Percentiles rank a stretch among this genome's conserved stretches.
These are phyloP conservation scores for Chloranthus sessilifolius DNA, from an alignment of 164 flowering plant genomes.

Conservation along the genomic window DNA sequence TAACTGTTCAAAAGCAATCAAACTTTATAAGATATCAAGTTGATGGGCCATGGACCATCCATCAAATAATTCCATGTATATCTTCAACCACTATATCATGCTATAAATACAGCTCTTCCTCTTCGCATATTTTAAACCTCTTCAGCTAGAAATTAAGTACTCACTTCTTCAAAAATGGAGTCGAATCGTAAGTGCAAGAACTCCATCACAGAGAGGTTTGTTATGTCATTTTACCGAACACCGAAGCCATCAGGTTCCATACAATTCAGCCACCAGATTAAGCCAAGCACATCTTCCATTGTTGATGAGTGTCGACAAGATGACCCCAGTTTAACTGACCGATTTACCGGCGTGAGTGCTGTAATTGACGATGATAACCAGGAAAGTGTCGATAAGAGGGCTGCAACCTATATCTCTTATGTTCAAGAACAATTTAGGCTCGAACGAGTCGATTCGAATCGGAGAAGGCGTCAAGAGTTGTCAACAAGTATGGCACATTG, in stretches of 20 bases:
- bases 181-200: conserved; percentile 34
- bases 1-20: conserved; percentile 8
- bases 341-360: conserved; percentile 14
- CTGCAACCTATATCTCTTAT: conserved; percentile 49
- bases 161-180: conserved; percentile 24
- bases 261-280: conserved; percentile 21
- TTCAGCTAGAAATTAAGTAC: background rate
- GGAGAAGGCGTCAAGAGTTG: conserved; percentile 10
- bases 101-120: conserved; percentile 19
- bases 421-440: conserved; percentile 62
- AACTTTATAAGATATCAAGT: background rate
- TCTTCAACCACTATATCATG: background rate
- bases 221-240: conserved; percentile 28
- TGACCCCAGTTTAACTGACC: too few relatives aligned
- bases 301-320: conserved; percentile 10
- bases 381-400: conserved; percentile 44
- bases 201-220: conserved; percentile 36
- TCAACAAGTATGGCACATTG: too few relatives aligned
- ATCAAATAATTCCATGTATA: too few relatives aligned
- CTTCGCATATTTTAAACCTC: too few relatives aligned
- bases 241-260: conserved; percentile 19
- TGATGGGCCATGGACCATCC: conserved; percentile 5
- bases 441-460: conserved; percentile 30
- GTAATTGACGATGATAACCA: conserved; percentile 39
- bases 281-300: conserved; percentile 26